Conservation (phyloP, 257 asterid species). For the Cruciata laevipes region DNA sequence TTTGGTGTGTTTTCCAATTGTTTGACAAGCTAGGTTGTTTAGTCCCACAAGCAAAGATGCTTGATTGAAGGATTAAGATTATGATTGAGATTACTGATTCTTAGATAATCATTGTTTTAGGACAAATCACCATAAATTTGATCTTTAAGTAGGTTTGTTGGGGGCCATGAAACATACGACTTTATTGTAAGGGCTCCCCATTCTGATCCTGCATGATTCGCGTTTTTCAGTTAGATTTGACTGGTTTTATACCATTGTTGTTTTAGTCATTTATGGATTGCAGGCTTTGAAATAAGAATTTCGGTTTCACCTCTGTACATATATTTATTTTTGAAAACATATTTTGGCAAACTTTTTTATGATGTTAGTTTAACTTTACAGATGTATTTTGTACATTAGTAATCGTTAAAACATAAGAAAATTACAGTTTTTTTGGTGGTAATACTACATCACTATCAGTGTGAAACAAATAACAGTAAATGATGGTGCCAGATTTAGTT, state of each 20-base stretch:
- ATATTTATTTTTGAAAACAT: too few relatives aligned
- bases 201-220: neutral
- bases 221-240: neutral
- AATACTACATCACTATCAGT: neutral
- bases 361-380: too few relatives aligned
- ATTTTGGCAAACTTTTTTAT: too few relatives aligned
- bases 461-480: neutral
- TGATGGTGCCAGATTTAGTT: neutral
- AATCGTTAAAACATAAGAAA: too few relatives aligned
- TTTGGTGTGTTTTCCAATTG: neutral
- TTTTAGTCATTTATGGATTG: too few relatives aligned
- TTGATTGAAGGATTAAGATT: neutral
- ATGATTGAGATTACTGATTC: neutral
- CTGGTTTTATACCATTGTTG: neutral
- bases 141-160: neutral
- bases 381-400: neutral
- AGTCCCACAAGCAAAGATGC: neutral
- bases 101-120: too few relatives aligned
- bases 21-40: neutral
- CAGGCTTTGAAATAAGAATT: too few relatives aligned
- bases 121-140: neutral
- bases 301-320: neutral
- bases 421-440: neutral
- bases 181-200: neutral
- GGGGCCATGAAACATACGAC: neutral